Conservation (phyloP, 78 protist genomes). For the Emiliania huxleyi region DNA sequence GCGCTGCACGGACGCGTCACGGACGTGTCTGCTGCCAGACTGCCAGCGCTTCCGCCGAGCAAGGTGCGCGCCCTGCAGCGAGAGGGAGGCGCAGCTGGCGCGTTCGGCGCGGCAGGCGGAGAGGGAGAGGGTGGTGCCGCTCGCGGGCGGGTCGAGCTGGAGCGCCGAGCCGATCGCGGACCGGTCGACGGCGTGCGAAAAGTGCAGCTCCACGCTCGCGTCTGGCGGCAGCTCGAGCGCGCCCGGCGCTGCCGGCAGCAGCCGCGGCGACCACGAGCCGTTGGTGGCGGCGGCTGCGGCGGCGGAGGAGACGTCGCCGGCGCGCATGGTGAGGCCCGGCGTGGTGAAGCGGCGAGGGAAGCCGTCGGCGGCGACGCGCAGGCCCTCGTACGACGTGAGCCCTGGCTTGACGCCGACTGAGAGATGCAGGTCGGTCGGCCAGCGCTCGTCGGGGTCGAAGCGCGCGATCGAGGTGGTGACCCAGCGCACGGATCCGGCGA, state of each 20-base stretch:
- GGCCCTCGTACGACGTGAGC: not conserved
- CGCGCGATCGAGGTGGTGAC: conserved; percentile 21
- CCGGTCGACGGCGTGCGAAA: not conserved
- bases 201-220: not conserved
- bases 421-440: not conserved
- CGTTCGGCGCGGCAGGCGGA: too few relatives aligned
- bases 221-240: not conserved
- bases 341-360: not conserved
- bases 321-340: not conserved
- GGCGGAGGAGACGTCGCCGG: not conserved
- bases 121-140: not conserved
- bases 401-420: not conserved
- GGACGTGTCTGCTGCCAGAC: too few relatives aligned
- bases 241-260: not conserved
- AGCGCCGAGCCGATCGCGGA: not conserved
- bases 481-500: conserved; percentile 8
- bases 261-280: not conserved
- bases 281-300: not conserved
- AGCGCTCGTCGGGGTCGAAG: not conserved
- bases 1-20: too few relatives aligned
- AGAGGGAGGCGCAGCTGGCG: too few relatives aligned
- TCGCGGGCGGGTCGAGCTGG: not conserved
- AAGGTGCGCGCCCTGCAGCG: too few relatives aligned
- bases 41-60: too few relatives aligned
- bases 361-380: not conserved